Base-by-base conservation (phyloP, 2,329 filamentous ascomycete genomes). In the Trichoderma gracile region DNA sequence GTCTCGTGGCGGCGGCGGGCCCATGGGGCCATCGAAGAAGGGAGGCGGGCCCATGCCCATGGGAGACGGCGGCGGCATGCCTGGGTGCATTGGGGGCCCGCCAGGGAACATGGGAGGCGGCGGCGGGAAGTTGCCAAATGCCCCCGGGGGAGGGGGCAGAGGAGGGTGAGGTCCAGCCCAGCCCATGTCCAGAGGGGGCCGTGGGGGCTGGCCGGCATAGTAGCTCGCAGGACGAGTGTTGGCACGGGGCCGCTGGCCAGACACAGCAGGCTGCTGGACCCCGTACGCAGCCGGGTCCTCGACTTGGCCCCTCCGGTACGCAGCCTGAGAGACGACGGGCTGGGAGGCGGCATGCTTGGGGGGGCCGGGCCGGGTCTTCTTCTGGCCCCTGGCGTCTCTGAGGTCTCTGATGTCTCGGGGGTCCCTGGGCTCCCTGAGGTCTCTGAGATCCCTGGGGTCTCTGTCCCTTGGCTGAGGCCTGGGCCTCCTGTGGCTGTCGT, bases 211-310 rank as follows among this genome's bases (percentile, higher is more conserved):
- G 23, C 74, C 75, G 42, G 72, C 72, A 43, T 77, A 77, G 66
- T 77, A 78, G 66, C 73, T 78, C 23, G 73, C 72, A 33, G 76
- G 74, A 21, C 77, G 70, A 27, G 74, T 71, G 42, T 73, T 71
- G 38, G 75, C 73, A 52, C 75, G 72, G 19, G 75, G 77, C 25
- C 75, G 74, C 50, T 68, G 67, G 46, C 67, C 70, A 4, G 75
- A 71, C 9, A 69, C 65, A 3, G 74, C 75, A 54, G 77, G 71
- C 57, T 76, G 75, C 61, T 75, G 73, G 38, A 77, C 67, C 45
- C 72, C 75, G 64, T 77, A 78, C 64, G 68, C 75, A n/a, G 75
- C 71, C 17, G 74, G 73, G 43, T 76, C 72, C 23, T 78, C 76
- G 38, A 74, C 70, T 52, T 73, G 73, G 12, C 72, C 73, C 58